Base-by-base conservation (phyloP, 257 asterid genomes). In the Marsdenia floribunda region DNA sequence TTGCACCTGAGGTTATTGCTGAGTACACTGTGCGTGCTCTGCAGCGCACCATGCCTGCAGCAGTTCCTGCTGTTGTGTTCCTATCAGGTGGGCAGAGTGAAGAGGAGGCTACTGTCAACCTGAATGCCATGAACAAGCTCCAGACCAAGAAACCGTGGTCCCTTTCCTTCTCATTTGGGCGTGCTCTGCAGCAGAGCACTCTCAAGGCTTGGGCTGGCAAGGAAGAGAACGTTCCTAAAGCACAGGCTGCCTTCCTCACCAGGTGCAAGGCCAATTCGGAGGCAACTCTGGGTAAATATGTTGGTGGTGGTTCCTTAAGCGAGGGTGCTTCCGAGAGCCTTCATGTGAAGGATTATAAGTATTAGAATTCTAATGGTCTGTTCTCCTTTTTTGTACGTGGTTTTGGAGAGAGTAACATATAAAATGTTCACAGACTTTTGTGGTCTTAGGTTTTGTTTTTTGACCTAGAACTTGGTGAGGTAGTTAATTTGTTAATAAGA, bases 41-140 rank as follows among this genome's bases (percentile, higher is more conserved):
- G 84, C 97, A 90, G 73, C 90, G 98, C 67, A 93, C 98, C 6
- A 86, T 93, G 98, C 98, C 98, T 2, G 66, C 89, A 70, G 98
- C 98, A 6, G 98, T 93, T 19, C 98, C 98, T 0, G 98, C 96
- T 6, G 97, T 91, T 0, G 98, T 93, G 75, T 93, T 93, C 77
- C 79, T 92, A 76, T 92, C 98, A 6, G 98, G 98, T 71, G 98
- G 98, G 19, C 98, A 92, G 87, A 92, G 98, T 37, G 97, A 92
- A 81, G 98, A 92, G 72, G 92, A 92, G 87, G 98, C 98, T 0
- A 89, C 98, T 0, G 69, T 80, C 49, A 92, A 92, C 87, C 96
- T 92, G 13, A 89, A 92, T 19, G 98, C 98, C 72, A 92, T 92
- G 94, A 92, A 92, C 89, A 86, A 89, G 58, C 85, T 90, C 2